Conservation (phyloP, 1,284 basidiomycete genomes). For the Trichosporon faecale region DNA sequence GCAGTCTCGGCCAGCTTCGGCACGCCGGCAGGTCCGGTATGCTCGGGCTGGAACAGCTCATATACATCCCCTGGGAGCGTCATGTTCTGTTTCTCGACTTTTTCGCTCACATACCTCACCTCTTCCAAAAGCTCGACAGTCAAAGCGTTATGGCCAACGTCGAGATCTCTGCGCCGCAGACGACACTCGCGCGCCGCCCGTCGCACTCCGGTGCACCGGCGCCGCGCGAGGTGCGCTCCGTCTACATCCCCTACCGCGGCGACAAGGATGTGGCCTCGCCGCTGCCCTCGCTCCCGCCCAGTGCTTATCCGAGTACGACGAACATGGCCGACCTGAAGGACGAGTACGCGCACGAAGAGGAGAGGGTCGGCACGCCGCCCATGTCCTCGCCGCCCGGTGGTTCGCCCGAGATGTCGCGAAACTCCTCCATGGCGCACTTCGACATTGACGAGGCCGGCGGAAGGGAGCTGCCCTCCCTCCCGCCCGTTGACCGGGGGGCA, state of each 20-base stretch:
- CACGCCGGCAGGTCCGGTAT: neutral
- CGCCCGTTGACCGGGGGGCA: slow-evolving; percentile 43
- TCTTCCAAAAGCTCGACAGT: neutral
- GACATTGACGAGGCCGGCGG: slow-evolving; percentile 10
- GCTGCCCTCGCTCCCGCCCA: slow-evolving; percentile 6
- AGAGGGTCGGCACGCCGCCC: neutral
- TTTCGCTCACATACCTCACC: neutral
- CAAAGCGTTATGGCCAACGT: neutral
- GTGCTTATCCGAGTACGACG: neutral
- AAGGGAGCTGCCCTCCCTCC: slow-evolving; percentile 26
- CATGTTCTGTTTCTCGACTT: neutral
- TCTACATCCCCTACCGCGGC: neutral
- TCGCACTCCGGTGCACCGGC: neutral
- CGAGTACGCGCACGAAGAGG: neutral
- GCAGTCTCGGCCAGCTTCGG: neutral
- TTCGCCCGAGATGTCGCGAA: neutral
- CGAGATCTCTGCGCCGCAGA: slow-evolving; percentile 2
- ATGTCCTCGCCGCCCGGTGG: neutral
- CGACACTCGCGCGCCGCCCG: neutral
- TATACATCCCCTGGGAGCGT: neutral
- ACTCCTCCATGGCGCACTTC: neutral
- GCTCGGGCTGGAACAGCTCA: neutral
- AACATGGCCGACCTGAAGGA: neutral
- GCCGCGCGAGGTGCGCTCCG: neutral
- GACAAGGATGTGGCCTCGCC: slow-evolving; percentile 4